Base-by-base conservation (phyloP, 2,329 filamentous ascomycete species). In the Ramichloridium luteum region DNA sequence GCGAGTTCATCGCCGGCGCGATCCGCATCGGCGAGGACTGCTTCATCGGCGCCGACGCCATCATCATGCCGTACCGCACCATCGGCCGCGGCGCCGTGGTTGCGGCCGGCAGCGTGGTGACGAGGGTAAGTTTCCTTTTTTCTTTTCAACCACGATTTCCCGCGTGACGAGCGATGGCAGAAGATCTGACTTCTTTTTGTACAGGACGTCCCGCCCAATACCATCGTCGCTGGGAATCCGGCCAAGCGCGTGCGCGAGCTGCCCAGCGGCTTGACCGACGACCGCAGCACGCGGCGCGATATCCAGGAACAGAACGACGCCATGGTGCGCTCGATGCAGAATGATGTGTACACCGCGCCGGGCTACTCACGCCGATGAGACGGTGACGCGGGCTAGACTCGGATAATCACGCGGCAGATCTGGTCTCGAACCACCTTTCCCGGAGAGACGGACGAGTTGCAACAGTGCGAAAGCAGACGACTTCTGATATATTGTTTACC, bases 11-110 rank as follows among this genome's bases (percentile, higher is more conserved):
- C 36, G 85, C 81, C 10, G 72, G 73, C 17, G 64, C 69, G 12
- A 78, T 96, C 34, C 68, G 67, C 18, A 88, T 96, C 40, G 82
- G 84, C 41, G 74, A 74, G 38, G 74, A 79, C 44, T 76, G 74
- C 46, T 74, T 69, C 54, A 72, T 81, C 47, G 76, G 74, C 25
- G 69, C 70, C 4, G 65, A 68, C 33, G 72, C 69, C 34, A 71
- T 67, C 3, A 77, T 81, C 39, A 60, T 69, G 46, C 62, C 68
- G n/a, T 68, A 67, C 11, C 56, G 66, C 6, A 64, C 56, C 13
- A 68, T 74, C 31, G 65, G 67, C 6, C 64, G 62, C 31, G 66
- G 67, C 15, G 62, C 67, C 22, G 66, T 65, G 11, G 58, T 74
- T 25, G 62, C 62, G 25, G 64, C 68, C 14, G 68, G 69, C 4